phyloP scores from a whole-genome alignment of 2,329 filamentous ascomycete species.

The Thelonectria rubi region DNA sequence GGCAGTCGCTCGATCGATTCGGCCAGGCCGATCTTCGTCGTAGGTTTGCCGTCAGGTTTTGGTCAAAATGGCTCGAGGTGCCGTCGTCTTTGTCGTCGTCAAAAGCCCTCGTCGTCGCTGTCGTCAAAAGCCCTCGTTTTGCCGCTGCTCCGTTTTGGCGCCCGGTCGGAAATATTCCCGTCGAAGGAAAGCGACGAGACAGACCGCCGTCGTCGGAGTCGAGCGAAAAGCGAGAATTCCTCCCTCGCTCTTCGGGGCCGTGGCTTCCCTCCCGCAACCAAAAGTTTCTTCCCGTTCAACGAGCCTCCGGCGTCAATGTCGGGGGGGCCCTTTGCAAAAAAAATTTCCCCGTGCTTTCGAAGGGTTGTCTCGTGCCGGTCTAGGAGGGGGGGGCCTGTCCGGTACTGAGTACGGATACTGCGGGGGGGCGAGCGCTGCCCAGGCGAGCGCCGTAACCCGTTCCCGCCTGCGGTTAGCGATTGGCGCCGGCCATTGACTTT shows the following conservation, averaged over 20 bases:
- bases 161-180: constrained; percentile 20
- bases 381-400: constrained; percentile 29
- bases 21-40: not conserved
- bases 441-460: constrained; percentile 67
- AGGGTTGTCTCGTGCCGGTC: constrained; percentile 33
- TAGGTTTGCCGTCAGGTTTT: not conserved
- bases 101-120: not conserved
- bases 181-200: constrained; percentile 19
- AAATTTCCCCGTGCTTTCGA: constrained; percentile 20
- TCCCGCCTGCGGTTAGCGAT: constrained; percentile 58
- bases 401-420: constrained; percentile 56
- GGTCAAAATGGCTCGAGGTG: not conserved
- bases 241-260: constrained; percentile 14
- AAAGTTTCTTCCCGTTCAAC: constrained; percentile 13
- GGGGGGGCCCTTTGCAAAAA: constrained; percentile 20
- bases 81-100: not conserved
- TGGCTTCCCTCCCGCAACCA: constrained; percentile 10
- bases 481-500: constrained; percentile 66
- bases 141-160: constrained; percentile 17
- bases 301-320: constrained; percentile 21
- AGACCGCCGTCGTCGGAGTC: constrained; percentile 26
- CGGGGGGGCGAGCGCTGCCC: constrained; percentile 66
- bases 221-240: constrained; percentile 13
- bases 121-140: not conserved
- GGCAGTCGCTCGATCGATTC: constrained; percentile 18